Evolutionary conservation across 208 protist species (phyloP).

Genomic region (Crithidia expoeki): DNA sequence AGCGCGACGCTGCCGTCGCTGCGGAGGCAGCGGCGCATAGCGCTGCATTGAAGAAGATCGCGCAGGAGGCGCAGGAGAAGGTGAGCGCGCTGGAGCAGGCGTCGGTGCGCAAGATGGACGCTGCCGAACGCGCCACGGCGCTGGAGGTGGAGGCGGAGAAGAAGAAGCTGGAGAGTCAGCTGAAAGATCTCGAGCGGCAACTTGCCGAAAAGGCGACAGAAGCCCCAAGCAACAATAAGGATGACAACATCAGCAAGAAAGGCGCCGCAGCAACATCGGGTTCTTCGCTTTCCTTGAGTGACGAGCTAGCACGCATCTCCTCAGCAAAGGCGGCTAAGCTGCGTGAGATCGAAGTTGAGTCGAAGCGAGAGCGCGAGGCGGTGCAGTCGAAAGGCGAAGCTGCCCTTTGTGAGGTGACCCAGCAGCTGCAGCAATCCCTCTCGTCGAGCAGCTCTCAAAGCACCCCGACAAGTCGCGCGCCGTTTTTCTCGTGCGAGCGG

Average conservation of each 20-base stretch:
- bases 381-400: conserved; percentile 24
- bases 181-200: conserved; percentile 30
- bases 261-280: not conserved
- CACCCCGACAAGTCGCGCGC: conserved; percentile 1
- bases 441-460: not conserved
- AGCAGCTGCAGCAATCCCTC: conserved; percentile 14
- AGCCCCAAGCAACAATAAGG: not conserved
- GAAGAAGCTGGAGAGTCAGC: conserved; percentile 27
- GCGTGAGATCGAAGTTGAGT: conserved; percentile 20
- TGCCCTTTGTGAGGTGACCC: conserved; percentile 11
- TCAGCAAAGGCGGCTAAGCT: conserved; percentile 20
- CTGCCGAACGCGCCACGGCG: conserved; percentile 26
- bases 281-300: conserved; percentile 17
- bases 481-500: conserved; percentile 16
- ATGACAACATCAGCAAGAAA: not conserved
- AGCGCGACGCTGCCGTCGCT: conserved; percentile 15
- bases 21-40: conserved; percentile 11
- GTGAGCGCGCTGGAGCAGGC: conserved; percentile 18
- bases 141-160: conserved; percentile 29
- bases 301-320: conserved; percentile 21
- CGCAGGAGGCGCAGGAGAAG: conserved; percentile 17
- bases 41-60: conserved; percentile 20
- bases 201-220: conserved; percentile 14
- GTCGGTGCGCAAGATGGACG: conserved; percentile 28
- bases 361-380: conserved; percentile 23